Percentiles rank a stretch among this genome's conserved stretches.
Conservation (phyloP, 805 yeast genomes). For the Peterozyma toletana region DNA sequence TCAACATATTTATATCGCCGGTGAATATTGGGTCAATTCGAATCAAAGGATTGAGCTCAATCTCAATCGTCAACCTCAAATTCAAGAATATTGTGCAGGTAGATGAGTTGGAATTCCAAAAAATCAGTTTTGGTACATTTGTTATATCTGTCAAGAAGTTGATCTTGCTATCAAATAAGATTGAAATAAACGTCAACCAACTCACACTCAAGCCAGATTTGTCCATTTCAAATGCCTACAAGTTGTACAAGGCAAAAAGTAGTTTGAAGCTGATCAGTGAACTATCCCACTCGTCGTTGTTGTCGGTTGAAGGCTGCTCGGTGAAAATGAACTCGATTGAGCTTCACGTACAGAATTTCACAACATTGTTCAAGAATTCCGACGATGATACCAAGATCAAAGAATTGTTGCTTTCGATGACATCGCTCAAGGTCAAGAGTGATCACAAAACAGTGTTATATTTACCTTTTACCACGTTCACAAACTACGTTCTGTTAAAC, state of each 20-base stretch:
- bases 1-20: not conserved
- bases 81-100: not conserved
- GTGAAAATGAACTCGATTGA: not conserved
- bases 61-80: not conserved
- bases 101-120: not conserved
- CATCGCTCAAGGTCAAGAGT: not conserved
- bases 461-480: not conserved
- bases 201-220: not conserved
- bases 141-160: not conserved
- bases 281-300: not conserved
- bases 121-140: not conserved
- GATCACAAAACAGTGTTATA: not conserved
- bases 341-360: not conserved
- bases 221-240: not conserved
- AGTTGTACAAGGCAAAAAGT: too few relatives aligned
- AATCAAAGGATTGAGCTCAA: not conserved
- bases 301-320: not conserved
- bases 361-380: not conserved
- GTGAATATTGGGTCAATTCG: not conserved
- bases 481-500: not conserved
- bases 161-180: not conserved
- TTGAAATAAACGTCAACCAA: not conserved
- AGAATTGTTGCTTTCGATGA: not conserved
- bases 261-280: too few relatives aligned
- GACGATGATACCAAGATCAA: not conserved